Evolutionary conservation across 106 monocot genomes (phyloP).

Genomic region (Ottelia alismoides): DNA sequence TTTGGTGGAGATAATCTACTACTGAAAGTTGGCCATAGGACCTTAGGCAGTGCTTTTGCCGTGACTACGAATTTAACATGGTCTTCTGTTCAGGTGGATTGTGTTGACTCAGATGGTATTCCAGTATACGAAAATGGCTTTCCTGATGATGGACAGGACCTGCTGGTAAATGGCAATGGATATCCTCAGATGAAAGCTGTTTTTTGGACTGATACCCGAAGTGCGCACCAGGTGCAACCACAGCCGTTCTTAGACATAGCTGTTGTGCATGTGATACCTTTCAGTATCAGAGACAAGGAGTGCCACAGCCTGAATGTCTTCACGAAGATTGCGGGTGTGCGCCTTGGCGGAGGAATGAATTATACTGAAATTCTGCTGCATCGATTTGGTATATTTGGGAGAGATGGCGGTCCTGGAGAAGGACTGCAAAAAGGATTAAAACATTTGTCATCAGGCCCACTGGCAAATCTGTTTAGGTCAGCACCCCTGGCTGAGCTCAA

Average conservation of each 20-base stretch:
- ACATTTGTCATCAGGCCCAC: constrained; percentile 80
- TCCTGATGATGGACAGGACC: constrained; percentile 9
- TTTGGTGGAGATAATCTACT: constrained; percentile 72
- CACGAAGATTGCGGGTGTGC: constrained; percentile 57
- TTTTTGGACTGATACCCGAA: constrained; percentile 67
- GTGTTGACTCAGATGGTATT: constrained; percentile 46
- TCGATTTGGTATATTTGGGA: constrained; percentile 85
- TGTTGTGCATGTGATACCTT: constrained; percentile 78
- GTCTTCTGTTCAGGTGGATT: constrained; percentile 54
- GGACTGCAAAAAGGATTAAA: constrained; percentile 65
- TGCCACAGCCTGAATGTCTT: constrained; percentile 76
- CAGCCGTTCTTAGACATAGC: constrained; percentile 59
- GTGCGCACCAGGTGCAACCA: constrained; percentile 9
- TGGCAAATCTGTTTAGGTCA: constrained; percentile 76
- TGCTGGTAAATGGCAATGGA: constrained; percentile 17
- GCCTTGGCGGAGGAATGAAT: constrained; percentile 96
- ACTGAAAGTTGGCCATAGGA: constrained; percentile 74
- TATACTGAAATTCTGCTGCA: constrained; percentile 86
- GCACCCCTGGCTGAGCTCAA: constrained; percentile 26
- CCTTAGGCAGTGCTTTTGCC: constrained; percentile 91
- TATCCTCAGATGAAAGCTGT: constrained; percentile 75
- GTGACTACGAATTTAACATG: constrained; percentile 70
- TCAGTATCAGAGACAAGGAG: constrained; percentile 54
- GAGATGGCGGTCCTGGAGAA: constrained; percentile 90
- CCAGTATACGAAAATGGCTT: constrained; percentile 17